Evolutionary conservation across 1,284 basidiomycete genomes (phyloP).

Genomic region (Kwoniella shivajii): DNA sequence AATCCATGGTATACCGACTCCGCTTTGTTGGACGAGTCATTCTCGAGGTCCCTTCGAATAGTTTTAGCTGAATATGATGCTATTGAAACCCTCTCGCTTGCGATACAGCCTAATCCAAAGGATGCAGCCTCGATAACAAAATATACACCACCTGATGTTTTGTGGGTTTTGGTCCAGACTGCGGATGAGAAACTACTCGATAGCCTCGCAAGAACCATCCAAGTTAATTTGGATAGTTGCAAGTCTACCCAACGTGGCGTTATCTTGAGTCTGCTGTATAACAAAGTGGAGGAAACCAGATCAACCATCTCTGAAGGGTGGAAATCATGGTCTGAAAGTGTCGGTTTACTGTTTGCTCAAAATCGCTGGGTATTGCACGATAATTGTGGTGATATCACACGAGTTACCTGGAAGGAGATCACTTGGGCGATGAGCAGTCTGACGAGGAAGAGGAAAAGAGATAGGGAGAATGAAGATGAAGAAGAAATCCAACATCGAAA

Average conservation of each 20-base stretch:
- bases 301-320: neutral
- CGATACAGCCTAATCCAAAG: neutral
- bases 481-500: constrained; percentile 42
- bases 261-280: neutral
- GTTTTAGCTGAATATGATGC: neutral
- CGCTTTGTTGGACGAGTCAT: neutral
- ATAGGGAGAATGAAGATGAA: constrained; percentile 37
- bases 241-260: neutral
- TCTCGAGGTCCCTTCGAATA: neutral
- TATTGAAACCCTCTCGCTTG: neutral
- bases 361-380: neutral
- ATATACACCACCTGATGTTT: neutral
- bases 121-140: neutral
- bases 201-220: neutral
- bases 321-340: neutral
- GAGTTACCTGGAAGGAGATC: neutral
- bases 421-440: constrained; percentile 11
- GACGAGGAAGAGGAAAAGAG: constrained; percentile 29
- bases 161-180: neutral
- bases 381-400: neutral
- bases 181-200: neutral
- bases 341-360: neutral
- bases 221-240: neutral
- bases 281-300: neutral
- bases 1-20: neutral